These are phyloP conservation scores for Colletotrichum agaves DNA, from an alignment of 2,329 filamentous ascomycete genomes.

Conservation along the genomic window DNA sequence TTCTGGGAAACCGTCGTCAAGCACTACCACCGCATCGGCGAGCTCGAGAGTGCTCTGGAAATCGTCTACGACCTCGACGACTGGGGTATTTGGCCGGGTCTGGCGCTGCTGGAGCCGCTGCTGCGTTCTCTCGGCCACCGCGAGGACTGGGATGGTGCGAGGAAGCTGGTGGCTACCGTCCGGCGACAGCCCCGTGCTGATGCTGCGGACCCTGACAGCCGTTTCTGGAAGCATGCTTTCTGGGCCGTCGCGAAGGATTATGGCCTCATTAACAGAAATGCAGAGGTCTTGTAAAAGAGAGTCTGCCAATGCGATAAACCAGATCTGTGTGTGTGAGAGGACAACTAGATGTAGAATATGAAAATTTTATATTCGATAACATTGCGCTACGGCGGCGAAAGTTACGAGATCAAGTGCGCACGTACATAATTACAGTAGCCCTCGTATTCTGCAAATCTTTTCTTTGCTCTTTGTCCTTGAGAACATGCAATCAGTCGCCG, in stretches of 20 bases:
- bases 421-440: too few relatives aligned
- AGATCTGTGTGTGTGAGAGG: too few relatives aligned
- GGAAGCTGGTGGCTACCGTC: conserved; percentile 47
- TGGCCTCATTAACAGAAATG: conserved; percentile 47
- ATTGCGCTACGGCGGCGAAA: too few relatives aligned
- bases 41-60: conserved; percentile 37
- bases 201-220: conserved; percentile 34
- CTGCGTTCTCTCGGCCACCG: conserved; percentile 28
- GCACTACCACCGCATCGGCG: conserved; percentile 32
- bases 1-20: conserved; percentile 39
- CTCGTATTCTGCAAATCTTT: too few relatives aligned
- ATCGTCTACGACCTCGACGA: conserved; percentile 59
- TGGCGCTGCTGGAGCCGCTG: conserved; percentile 36
- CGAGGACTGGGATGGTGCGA: conserved; percentile 43
- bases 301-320: not conserved
- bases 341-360: not conserved
- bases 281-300: not conserved
- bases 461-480: too few relatives aligned
- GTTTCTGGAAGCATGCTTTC: conserved; percentile 61
- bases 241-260: conserved; percentile 58
- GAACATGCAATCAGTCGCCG: too few relatives aligned
- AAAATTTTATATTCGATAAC: too few relatives aligned
- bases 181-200: conserved; percentile 22
- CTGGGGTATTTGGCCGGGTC: conserved; percentile 41
- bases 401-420: too few relatives aligned